Conservation (phyloP, 495 filamentous ascomycete species). For the Aspergillus panamensis region DNA sequence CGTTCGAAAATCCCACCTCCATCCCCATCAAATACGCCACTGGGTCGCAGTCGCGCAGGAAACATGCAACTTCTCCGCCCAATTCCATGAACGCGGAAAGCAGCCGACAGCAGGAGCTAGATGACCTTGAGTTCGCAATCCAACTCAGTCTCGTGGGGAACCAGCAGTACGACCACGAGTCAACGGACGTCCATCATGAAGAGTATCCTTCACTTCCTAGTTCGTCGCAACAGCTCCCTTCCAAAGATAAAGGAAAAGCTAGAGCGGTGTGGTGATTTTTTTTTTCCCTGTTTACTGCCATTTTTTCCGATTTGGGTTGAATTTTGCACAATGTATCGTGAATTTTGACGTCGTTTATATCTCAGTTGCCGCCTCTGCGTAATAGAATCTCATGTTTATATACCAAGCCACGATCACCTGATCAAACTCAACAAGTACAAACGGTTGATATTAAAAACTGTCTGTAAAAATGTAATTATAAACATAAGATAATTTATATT, state of each 20-base stretch:
- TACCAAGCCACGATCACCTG: too few relatives aligned
- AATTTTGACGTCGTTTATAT: background rate
- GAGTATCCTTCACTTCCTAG: slow-evolving; percentile 56
- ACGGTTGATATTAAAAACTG: too few relatives aligned
- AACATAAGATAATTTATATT: background rate
- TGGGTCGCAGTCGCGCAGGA: slow-evolving; percentile 17
- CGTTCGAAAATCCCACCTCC: slow-evolving; percentile 35
- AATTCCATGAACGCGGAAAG: slow-evolving; percentile 28
- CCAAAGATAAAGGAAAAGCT: slow-evolving; percentile 40
- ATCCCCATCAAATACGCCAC: slow-evolving; percentile 54
- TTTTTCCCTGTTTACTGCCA: slow-evolving; percentile 24
- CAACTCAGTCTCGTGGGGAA: slow-evolving; percentile 79
- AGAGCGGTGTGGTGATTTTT: slow-evolving; percentile 29
- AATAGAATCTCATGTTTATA: slow-evolving; percentile 19
- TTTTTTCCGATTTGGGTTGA: background rate
- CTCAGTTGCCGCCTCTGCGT: background rate
- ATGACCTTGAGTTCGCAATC: slow-evolving; percentile 81
- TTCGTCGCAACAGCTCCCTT: slow-evolving; percentile 40
- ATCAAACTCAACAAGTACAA: too few relatives aligned
- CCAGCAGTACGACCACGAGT: slow-evolving; percentile 17
- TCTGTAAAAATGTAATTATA: too few relatives aligned
- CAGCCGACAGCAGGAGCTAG: slow-evolving; percentile 51
- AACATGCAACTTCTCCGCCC: slow-evolving; percentile 20
- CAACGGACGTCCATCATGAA: slow-evolving; percentile 30
- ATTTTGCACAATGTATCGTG: background rate